Evolutionary conservation across 2,329 filamentous ascomycete genomes (phyloP).

Genomic region (Pseudocercospora macadamiae): DNA sequence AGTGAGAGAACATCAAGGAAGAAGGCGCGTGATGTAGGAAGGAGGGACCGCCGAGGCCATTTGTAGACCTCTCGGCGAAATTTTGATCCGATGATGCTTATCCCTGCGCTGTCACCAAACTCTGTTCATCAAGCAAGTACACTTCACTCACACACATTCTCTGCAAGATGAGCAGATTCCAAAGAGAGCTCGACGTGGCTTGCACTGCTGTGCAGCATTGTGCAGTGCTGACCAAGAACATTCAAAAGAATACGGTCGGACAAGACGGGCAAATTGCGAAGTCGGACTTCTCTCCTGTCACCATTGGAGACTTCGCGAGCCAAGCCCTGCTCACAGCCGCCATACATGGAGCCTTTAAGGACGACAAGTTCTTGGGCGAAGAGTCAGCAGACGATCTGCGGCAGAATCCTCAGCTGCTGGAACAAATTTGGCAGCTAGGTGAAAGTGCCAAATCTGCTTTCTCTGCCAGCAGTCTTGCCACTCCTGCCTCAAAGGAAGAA

Average conservation of each 20-base stretch:
- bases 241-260: slow-evolving; percentile 48
- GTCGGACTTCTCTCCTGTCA: slow-evolving; percentile 62
- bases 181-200: slow-evolving; percentile 27
- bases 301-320: slow-evolving; percentile 65
- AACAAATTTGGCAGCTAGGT: slow-evolving; percentile 61
- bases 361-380: slow-evolving; percentile 64
- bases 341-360: slow-evolving; percentile 57
- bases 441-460: slow-evolving; percentile 33
- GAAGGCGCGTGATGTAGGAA: too few relatives aligned
- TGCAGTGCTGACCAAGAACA: slow-evolving; percentile 58
- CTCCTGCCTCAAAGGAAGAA: slow-evolving; percentile 53
- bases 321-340: slow-evolving; percentile 64
- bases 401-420: slow-evolving; percentile 50
- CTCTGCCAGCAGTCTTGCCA: slow-evolving; percentile 36
- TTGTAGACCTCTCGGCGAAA: too few relatives aligned
- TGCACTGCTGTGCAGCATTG: slow-evolving; percentile 28
- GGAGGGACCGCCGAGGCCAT: too few relatives aligned
- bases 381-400: slow-evolving; percentile 60
- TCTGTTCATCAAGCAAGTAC: too few relatives aligned
- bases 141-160: too few relatives aligned
- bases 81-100: too few relatives aligned
- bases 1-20: too few relatives aligned
- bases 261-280: slow-evolving; percentile 59
- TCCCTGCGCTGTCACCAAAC: too few relatives aligned
- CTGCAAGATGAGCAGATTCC: slow-evolving; percentile 8